Percentiles rank a stretch among this genome's conserved stretches.
phyloP scores from a whole-genome alignment of 2,329 filamentous ascomycete species.

The Colletotrichum sp. region DNA sequence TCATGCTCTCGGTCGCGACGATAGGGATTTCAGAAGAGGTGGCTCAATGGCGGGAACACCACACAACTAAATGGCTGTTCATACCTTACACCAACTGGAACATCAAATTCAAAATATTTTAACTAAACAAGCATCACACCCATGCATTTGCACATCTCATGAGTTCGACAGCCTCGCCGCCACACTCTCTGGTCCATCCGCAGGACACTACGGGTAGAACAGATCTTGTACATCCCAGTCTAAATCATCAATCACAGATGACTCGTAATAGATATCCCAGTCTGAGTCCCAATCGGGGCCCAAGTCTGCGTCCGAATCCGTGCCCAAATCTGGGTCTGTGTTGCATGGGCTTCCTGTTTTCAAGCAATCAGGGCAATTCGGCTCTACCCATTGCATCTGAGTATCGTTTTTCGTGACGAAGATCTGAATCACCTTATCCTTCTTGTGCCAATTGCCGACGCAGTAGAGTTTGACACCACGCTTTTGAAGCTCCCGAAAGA shows the following conservation, averaged over 20 bases:
- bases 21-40: no score
- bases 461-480: not conserved
- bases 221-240: not conserved
- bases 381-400: not conserved
- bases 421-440: not conserved
- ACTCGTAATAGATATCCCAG: not conserved
- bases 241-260: not conserved
- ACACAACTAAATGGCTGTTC: no score
- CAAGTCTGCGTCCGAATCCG: not conserved
- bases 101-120: not conserved
- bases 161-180: accelerated
- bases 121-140: accelerated
- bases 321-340: accelerated
- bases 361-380: not conserved
- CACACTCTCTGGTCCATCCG: accelerated
- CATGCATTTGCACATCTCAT: not conserved
- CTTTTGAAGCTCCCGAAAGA: not conserved
- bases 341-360: not conserved
- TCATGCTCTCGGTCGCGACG: no score
- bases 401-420: not conserved
- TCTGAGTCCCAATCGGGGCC: not conserved
- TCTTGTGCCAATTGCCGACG: not conserved
- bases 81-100: not conserved
- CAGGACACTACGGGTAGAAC: accelerated
- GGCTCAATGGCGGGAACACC: no score